Evolutionary conservation across 129 eudicot genomes (phyloP).

Genomic region (Centrapalus pauciflorus): DNA sequence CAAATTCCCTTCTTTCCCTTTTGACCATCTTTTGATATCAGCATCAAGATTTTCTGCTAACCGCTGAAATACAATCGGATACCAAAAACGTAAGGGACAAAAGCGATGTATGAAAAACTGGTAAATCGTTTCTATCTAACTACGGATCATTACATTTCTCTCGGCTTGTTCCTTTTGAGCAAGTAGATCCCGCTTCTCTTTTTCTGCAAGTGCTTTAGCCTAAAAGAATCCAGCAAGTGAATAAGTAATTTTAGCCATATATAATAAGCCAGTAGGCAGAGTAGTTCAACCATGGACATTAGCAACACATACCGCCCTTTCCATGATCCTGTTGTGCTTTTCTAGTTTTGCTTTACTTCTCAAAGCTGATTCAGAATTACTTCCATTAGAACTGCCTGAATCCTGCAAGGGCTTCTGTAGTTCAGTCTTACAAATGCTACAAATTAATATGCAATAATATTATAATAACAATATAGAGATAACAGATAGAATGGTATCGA

Average conservation of each 20-base stretch:
- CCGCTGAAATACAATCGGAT: constrained; percentile 50
- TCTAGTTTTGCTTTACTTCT: constrained; percentile 77
- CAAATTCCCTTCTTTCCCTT: constrained; percentile 89
- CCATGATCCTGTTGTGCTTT: constrained; percentile 82
- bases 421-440: constrained; percentile 1
- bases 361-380: constrained; percentile 50
- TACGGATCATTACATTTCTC: constrained; percentile 57
- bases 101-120: not conserved
- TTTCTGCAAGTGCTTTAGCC: constrained; percentile 98
- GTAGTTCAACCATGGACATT: not conserved
- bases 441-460: constrained; percentile 3
- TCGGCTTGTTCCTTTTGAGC: constrained; percentile 92
- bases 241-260: not conserved
- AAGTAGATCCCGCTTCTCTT: constrained; percentile 81
- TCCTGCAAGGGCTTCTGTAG: constrained; percentile 44
- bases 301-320: constrained; percentile 59
- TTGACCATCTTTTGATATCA: constrained; percentile 90
- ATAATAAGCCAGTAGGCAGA: not conserved
- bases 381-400: constrained; percentile 35
- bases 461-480: not conserved
- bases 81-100: constrained; percentile 7
- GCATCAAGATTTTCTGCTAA: constrained; percentile 80
- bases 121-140: not conserved
- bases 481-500: constrained; percentile 33
- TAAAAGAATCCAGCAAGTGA: constrained; percentile 33